phyloP scores from a whole-genome alignment of 2,329 filamentous ascomycete species.

The Trichocomaceae sp. region DNA sequence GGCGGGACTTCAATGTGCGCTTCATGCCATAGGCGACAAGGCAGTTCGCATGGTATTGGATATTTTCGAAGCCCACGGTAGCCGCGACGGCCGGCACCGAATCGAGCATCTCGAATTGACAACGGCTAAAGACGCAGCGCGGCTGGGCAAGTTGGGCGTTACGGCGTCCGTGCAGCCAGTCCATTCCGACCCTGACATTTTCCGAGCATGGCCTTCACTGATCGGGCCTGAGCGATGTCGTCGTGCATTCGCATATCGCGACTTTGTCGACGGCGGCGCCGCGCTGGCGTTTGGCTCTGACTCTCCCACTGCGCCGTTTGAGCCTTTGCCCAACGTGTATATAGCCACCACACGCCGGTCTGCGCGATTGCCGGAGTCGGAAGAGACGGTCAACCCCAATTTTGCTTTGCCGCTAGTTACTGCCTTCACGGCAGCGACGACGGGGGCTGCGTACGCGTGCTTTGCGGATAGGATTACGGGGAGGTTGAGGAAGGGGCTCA shows the following conservation, averaged over 20 bases:
- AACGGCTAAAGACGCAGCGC: conserved; percentile 40
- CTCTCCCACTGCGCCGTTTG: conserved; percentile 43
- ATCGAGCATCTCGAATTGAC: conserved; percentile 49
- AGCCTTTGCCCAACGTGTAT: conserved; percentile 43
- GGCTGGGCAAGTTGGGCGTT: conserved; percentile 44
- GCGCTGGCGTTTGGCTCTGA: conserved; percentile 44
- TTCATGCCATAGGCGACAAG: conserved; percentile 48
- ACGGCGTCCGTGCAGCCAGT: conserved; percentile 36
- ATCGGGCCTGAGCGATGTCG: conserved; percentile 41
- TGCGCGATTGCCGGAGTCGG: conserved; percentile 34
- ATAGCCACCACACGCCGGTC: conserved; percentile 45
- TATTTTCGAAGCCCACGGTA: conserved; percentile 35
- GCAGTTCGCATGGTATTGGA: conserved; percentile 43
- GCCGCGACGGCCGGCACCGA: conserved; percentile 40
- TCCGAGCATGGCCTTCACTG: conserved; percentile 43
- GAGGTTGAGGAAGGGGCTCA: conserved; percentile 32
- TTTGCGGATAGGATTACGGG: conserved; percentile 41
- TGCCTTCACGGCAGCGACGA: conserved; percentile 40
- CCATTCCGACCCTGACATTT: conserved; percentile 39
- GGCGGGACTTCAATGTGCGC: conserved; percentile 43
- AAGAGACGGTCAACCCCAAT: conserved; percentile 38
- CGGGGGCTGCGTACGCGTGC: conserved; percentile 42
- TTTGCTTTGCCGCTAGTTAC: conserved; percentile 38
- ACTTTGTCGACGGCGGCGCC: conserved; percentile 44
- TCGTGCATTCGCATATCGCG: conserved; percentile 47